Base-by-base conservation (phyloP, 192 early-diverging fungal genomes). In the Backusella mclennaniae region DNA sequence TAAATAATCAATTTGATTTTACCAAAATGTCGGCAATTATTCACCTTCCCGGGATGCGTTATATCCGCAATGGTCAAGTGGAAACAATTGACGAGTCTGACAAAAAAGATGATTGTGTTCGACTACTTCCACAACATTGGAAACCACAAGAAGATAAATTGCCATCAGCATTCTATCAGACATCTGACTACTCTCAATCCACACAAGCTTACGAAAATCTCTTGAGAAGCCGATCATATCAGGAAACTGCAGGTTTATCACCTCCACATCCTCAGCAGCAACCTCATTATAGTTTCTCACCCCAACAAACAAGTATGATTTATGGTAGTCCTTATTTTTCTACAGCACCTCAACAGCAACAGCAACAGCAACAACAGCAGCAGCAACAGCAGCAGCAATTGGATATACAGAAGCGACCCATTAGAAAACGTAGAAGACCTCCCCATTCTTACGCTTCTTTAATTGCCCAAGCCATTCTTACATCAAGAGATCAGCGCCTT, bases 371-470 rank as follows among this genome's bases (percentile, higher is more conserved):
- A 0, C 69, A 41, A 5, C 69, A 41, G 9, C 70, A 42, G 0
- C 74, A 75, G 15, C 49, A 75, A 21, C 74, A 75, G 15, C 74
- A 67, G 4, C 70, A 71, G 26, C 70, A 70, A n/a, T 31, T 63
- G 14, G 52, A 59, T 44, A 29, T 73, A 66, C 52, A 73, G 35
- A 73, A 69, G 14, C 69, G 69, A 15, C 75, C 66, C 29, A 67
- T 73, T 52, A 75, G 82, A 23, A 76, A 76, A 59, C 69, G 83
- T 29, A 73, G 80, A 66, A 56, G 76, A 36, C 96, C 95, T 9
- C 85, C 93, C 19, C 88, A 91, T 73, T 93, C 94, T 1, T 97
- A 97, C 80, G 91, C 93, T 0, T 88, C 87, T 29, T 78, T 97
- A 15, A 95, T 97, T 46, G 89, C 91, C 0, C 90, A 97, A 67